Percentiles rank a stretch among this genome's conserved stretches.
Evolutionary conservation across 371 early-diverging fungal genomes (phyloP).

Genomic region (Mortierella sp.): DNA sequence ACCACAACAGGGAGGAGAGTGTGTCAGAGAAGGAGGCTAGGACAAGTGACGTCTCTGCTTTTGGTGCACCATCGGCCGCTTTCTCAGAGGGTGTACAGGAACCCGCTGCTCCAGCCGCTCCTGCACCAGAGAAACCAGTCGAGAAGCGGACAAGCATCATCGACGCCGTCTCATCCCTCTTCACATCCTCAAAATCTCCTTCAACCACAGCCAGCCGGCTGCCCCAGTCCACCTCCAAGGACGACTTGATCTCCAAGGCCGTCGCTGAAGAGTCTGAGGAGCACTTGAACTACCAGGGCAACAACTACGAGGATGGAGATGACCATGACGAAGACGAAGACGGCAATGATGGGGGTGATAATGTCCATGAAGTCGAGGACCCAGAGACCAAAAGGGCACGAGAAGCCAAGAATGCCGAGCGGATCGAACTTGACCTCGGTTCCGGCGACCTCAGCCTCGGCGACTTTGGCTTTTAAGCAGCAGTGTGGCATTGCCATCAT

Average conservation of each 20-base stretch:
- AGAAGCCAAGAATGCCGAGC: slow-evolving; percentile 37
- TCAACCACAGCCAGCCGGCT: neutral
- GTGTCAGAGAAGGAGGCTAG: neutral
- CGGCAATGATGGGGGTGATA: slow-evolving; percentile 2
- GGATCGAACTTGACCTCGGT: slow-evolving; percentile 47
- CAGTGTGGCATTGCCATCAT: too few species aligned
- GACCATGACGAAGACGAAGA: neutral
- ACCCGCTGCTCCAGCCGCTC: neutral
- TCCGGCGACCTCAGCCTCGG: slow-evolving; percentile 27
- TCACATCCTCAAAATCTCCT: slow-evolving; percentile 22
- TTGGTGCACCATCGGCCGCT: neutral
- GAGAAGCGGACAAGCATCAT: slow-evolving; percentile 49
- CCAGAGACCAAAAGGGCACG: slow-evolving; percentile 27
- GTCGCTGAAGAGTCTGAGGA: slow-evolving; percentile 20
- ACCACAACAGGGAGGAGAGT: slow-evolving; percentile 3
- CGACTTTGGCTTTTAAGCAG: slow-evolving; percentile 30
- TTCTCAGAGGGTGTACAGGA: neutral
- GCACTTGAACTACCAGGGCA: neutral
- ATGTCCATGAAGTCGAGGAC: slow-evolving; percentile 20
- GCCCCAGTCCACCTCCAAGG: slow-evolving; percentile 27
- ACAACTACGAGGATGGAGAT: neutral
- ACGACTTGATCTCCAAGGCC: slow-evolving; percentile 20
- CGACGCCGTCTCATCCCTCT: slow-evolving; percentile 36
- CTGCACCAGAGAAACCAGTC: slow-evolving; percentile 20
- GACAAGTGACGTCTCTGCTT: neutral